phyloP scores from a whole-genome alignment of 768 basidiomycete species.

The Trametes villosa region DNA sequence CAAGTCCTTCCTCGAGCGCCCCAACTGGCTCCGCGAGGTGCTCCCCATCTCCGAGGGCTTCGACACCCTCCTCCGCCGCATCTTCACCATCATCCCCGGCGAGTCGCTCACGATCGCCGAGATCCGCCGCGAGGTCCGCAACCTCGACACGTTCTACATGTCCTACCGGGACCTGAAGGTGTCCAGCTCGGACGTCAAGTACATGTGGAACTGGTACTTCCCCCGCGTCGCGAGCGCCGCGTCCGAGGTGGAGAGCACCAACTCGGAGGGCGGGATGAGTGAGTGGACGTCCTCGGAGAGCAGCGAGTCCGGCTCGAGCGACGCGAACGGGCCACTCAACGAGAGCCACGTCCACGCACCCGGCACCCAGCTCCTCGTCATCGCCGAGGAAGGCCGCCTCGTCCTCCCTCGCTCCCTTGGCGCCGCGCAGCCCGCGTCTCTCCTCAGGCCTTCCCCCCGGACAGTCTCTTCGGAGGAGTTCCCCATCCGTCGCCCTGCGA shows the following conservation, averaged over 20 bases:
- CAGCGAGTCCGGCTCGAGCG: neutral
- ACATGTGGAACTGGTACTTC: conserved; percentile 10
- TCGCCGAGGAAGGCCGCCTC: conserved; percentile 1
- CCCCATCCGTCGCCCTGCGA: conserved; percentile 12
- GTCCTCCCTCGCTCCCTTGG: neutral
- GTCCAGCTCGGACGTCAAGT: neutral
- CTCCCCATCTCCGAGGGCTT: conserved; percentile 74
- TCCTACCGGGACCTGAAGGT: conserved; percentile 9
- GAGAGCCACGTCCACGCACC: neutral
- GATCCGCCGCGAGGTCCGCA: conserved; percentile 26
- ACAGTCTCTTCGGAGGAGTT: conserved; percentile 9
- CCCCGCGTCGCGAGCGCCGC: neutral
- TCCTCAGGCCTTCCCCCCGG: neutral
- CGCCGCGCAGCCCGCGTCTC: neutral
- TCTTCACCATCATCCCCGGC: conserved; percentile 27
- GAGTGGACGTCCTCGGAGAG: conserved; percentile 16
- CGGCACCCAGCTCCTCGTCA: neutral
- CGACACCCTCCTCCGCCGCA: conserved; percentile 68
- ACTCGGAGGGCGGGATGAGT: conserved; percentile 11
- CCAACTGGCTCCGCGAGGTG: conserved; percentile 63
- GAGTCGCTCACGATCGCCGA: conserved; percentile 25
- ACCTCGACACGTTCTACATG: conserved; percentile 36
- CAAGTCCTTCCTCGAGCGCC: conserved; percentile 62
- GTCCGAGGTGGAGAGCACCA: neutral
- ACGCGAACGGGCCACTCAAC: neutral